Conservation (phyloP, 768 basidiomycete genomes). For the Cyathus striatus region DNA sequence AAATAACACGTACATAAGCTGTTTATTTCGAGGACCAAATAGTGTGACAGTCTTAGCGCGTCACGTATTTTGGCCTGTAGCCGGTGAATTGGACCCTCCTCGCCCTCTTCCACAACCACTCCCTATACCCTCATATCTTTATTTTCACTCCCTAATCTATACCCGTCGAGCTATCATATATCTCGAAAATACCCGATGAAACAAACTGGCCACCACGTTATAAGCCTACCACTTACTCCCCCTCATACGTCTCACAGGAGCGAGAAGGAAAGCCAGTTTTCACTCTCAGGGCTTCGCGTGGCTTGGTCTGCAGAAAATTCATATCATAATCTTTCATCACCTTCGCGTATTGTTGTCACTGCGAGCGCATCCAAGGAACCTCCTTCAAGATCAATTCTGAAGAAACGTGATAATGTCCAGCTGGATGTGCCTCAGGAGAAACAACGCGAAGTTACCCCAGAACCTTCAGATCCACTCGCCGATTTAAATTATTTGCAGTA, state of each 20-base stretch:
- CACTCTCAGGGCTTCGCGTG: not conserved
- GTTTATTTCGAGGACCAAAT: not conserved
- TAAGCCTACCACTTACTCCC: not conserved
- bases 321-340: not conserved
- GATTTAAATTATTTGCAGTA: slow-evolving; percentile 61
- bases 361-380: not conserved
- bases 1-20: not conserved
- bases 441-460: slow-evolving; percentile 67
- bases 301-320: not conserved
- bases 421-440: slow-evolving; percentile 38
- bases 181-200: not conserved
- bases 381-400: slow-evolving; percentile 61
- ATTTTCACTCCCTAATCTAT: not conserved
- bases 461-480: slow-evolving; percentile 62
- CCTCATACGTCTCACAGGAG: not conserved
- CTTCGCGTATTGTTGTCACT: not conserved
- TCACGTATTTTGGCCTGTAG: not conserved
- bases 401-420: slow-evolving; percentile 35
- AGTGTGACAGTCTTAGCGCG: not conserved
- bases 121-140: not conserved
- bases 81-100: not conserved
- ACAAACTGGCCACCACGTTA: not conserved
- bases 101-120: not conserved
- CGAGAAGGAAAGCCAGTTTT: slow-evolving; percentile 1
- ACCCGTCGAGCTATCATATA: not conserved